Percentiles rank a stretch among this genome's conserved stretches.
These are phyloP conservation scores for Cyclanthera cordifolia DNA, from an alignment of 306 rosid species.

Conservation along the genomic window DNA sequence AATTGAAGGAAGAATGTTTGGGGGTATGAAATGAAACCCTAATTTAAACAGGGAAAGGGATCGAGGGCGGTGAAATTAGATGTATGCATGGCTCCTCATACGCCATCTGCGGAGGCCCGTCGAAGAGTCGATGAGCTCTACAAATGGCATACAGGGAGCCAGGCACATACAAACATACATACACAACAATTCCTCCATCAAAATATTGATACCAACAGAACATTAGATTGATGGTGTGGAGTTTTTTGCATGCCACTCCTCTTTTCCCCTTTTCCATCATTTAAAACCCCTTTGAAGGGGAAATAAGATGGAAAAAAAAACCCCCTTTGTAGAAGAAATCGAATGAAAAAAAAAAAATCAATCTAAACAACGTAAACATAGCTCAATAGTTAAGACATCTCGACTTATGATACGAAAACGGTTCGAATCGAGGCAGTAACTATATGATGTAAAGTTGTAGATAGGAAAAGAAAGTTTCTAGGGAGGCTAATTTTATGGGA, in stretches of 20 bases:
- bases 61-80: not conserved
- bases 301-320: too few species aligned
- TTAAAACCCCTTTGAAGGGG: too few species aligned
- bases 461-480: not conserved
- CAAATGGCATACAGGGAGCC: slow-evolving; percentile 99
- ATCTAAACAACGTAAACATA: not conserved
- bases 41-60: not conserved
- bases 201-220: not conserved
- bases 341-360: not conserved
- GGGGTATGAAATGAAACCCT: not conserved
- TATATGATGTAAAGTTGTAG: not conserved
- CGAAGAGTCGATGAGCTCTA: slow-evolving; percentile 57
- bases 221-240: not conserved
- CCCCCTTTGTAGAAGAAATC: too few species aligned
- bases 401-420: not conserved
- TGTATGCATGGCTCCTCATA: slow-evolving; percentile 99
- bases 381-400: not conserved
- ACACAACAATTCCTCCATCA: not conserved
- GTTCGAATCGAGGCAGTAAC: not conserved
- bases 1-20: not conserved
- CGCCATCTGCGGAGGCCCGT: slow-evolving; percentile 89
- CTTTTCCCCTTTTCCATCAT: too few species aligned
- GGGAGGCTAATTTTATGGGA: not conserved
- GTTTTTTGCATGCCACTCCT: too few species aligned
- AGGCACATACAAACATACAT: slow-evolving; percentile 41